Percentiles rank a stretch among this genome's conserved stretches.
These are phyloP conservation scores for Hemileccinum rubropunctum DNA, from an alignment of 768 basidiomycete genomes.

Conservation along the genomic window DNA sequence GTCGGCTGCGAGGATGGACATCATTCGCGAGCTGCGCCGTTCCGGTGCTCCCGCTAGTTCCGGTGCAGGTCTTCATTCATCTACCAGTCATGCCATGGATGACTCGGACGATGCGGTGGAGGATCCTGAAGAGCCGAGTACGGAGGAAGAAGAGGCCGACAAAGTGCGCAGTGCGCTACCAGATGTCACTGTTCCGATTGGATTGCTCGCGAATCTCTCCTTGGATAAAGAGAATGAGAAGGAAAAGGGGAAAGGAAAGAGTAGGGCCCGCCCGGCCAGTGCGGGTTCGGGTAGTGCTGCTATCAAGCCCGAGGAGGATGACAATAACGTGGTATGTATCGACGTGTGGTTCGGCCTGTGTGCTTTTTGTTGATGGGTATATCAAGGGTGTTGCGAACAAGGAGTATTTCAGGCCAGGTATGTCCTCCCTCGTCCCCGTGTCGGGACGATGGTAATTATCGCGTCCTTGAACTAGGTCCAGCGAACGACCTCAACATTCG, in stretches of 20 bases:
- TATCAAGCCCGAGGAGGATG: constrained; percentile 45
- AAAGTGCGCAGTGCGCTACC: constrained; percentile 54
- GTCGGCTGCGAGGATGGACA: constrained; percentile 26
- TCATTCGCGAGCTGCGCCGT: constrained; percentile 32
- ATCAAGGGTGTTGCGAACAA: constrained; percentile 76
- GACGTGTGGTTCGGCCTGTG: background rate
- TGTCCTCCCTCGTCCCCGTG: background rate
- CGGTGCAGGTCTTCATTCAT: background rate
- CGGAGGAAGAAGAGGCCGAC: constrained; percentile 41
- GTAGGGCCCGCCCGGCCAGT: constrained; percentile 33
- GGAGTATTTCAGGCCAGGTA: constrained; percentile 77
- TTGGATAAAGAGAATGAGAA: constrained; percentile 53
- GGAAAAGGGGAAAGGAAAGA: constrained; percentile 37
- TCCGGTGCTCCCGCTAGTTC: constrained; percentile 10
- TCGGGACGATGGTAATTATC: background rate
- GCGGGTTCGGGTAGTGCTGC: constrained; percentile 3
- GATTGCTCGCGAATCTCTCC: constrained; percentile 70
- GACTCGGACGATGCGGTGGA: constrained; percentile 42
- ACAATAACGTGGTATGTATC: constrained; percentile 57
- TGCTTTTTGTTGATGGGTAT: constrained; percentile 9
- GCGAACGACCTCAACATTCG: constrained; percentile 69
- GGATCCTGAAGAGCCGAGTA: constrained; percentile 29
- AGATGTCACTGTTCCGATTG: constrained; percentile 71
- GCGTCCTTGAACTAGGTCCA: constrained; percentile 44
- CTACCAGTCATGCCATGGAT: constrained; percentile 1